phyloP scores from a whole-genome alignment of 768 basidiomycete species.

The Pleurotus eryngii region DNA sequence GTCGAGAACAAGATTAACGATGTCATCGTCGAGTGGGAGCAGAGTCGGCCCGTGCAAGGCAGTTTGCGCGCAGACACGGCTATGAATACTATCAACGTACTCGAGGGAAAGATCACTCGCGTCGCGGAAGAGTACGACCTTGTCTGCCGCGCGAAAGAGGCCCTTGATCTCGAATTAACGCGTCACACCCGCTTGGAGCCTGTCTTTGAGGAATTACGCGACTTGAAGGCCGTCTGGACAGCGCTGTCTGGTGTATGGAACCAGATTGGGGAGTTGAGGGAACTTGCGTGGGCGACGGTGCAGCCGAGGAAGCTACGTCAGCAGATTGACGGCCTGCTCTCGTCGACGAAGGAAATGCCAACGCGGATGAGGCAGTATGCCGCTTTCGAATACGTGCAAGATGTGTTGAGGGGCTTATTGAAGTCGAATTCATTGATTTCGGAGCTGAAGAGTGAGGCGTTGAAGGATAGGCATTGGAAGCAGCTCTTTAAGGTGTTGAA shows the following conservation, averaged over 20 bases:
- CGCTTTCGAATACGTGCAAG: constrained; percentile 97
- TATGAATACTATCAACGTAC: constrained; percentile 93
- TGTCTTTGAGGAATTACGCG: constrained; percentile 91
- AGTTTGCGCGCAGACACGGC: constrained; percentile 95
- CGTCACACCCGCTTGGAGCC: constrained; percentile 91
- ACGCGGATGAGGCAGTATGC: constrained; percentile 98
- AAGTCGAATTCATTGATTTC: constrained; percentile 89
- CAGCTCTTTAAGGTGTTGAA: constrained; percentile 89
- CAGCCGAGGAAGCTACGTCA: constrained; percentile 94
- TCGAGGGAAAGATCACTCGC: constrained; percentile 85
- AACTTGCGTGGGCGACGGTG: constrained; percentile 86
- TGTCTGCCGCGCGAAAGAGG: constrained; percentile 94
- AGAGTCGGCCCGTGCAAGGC: constrained; percentile 94
- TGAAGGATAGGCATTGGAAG: constrained; percentile 98
- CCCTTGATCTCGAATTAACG: constrained; percentile 87
- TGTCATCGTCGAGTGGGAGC: constrained; percentile 90
- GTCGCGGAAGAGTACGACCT: constrained; percentile 95
- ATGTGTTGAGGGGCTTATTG: constrained; percentile 77
- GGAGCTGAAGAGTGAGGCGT: constrained; percentile 94
- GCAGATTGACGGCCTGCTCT: constrained; percentile 85
- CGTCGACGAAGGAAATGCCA: constrained; percentile 98
- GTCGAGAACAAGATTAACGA: constrained; percentile 95
- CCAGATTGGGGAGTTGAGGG: constrained; percentile 85
- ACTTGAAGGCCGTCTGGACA: constrained; percentile 98
- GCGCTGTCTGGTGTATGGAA: constrained; percentile 97